A percentile compares a stretch with the other conserved stretches of the same genome.
These are phyloP conservation scores for Leccinum obscurum DNA, from an alignment of 768 basidiomycete genomes.

Conservation along the genomic window DNA sequence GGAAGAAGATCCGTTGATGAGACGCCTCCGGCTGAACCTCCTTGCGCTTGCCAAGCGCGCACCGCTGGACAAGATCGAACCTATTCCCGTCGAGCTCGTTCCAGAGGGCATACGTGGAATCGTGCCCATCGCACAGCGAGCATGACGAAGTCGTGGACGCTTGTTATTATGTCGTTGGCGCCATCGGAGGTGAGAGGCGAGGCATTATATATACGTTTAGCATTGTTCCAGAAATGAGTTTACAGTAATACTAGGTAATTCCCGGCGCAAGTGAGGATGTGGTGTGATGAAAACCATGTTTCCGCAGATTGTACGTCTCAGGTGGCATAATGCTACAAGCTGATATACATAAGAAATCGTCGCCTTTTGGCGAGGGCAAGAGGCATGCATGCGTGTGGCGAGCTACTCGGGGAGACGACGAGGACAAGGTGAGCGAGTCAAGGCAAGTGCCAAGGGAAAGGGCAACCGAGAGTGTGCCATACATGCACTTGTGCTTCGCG, in stretches of 20 bases:
- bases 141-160: not conserved
- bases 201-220: constrained; percentile 1
- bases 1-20: constrained; percentile 56
- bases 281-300: too few species aligned
- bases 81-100: constrained; percentile 61
- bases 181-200: not conserved
- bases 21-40: constrained; percentile 68
- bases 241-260: constrained; percentile 19
- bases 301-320: too few species aligned
- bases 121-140: constrained; percentile 49
- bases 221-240: constrained; percentile 5
- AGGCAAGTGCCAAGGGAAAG: too few species aligned
- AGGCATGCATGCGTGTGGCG: too few species aligned
- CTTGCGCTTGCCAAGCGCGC: constrained; percentile 78
- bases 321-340: too few species aligned
- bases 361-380: too few species aligned
- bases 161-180: not conserved
- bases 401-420: too few species aligned
- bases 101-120: constrained; percentile 63
- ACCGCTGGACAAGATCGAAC: constrained; percentile 69
- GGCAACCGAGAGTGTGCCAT: too few species aligned
- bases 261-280: not conserved
- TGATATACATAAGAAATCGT: too few species aligned
- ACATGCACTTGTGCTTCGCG: too few species aligned
- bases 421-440: too few species aligned